Conservation (phyloP, 129 eudicot species). For the Oenanthe sinensis region DNA sequence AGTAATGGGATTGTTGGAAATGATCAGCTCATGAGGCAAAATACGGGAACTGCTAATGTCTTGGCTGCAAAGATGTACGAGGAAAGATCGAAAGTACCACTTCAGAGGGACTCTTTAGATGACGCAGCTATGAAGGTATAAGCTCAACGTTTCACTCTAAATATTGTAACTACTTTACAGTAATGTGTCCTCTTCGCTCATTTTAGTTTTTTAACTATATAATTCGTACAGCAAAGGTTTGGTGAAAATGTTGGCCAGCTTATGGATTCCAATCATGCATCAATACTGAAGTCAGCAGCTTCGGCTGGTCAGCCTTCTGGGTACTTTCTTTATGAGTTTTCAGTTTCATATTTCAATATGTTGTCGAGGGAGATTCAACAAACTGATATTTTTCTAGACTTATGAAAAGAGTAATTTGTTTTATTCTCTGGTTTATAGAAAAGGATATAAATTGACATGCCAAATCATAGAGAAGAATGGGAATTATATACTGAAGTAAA, state of each 20-base stretch:
- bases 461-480: neutral
- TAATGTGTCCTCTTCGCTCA: neutral
- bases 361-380: neutral
- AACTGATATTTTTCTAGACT: neutral
- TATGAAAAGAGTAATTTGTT: neutral
- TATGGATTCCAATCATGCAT: conserved; percentile 76
- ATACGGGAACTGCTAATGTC: conserved; percentile 69
- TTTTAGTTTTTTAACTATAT: neutral
- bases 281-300: conserved; percentile 75
- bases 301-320: conserved; percentile 85
- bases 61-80: conserved; percentile 92
- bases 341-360: neutral
- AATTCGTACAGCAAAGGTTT: conserved; percentile 51
- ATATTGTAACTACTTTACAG: neutral
- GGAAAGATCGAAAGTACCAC: conserved; percentile 64
- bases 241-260: conserved; percentile 81
- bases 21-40: conserved; percentile 73
- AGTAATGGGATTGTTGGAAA: conserved; percentile 72
- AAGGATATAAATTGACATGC: neutral
- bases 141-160: neutral
- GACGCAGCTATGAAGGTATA: conserved; percentile 77
- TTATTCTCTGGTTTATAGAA: neutral
- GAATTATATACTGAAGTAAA: neutral
- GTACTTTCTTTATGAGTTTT: conserved; percentile 26
- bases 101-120: conserved; percentile 57